Evolutionary conservation across 805 yeast species (phyloP), one percentile per base, ranked within the genome.

Genomic region (Barnettozyma botsteinii): DNA sequence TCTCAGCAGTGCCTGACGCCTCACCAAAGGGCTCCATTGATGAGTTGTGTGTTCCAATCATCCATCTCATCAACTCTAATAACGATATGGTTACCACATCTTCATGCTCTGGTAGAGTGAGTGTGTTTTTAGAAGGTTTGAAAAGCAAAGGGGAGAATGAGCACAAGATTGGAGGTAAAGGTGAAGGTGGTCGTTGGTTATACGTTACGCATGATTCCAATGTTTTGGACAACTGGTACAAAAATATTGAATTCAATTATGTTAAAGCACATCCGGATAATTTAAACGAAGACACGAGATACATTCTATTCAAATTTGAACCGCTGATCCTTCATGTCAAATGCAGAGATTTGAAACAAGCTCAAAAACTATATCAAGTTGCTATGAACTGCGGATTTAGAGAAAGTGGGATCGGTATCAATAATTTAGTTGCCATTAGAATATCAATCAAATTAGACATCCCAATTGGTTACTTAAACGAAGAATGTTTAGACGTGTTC

Each of bases 11-110:
- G 11, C 78, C 76, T 4, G 91, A 82, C 59, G 65, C 77, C n/a
- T 83, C 94, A 3, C 96, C 96, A 13, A 88, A 87, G 53, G 96
- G 96, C 1, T 72, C 86, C 3, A 79, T 86, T n/a, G 96, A 87
- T 60, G 76, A 64, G 35, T 64, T 73, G 17, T 81, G 94, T 51
- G 53, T 81, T 11, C 95, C 95, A 3, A 69, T 87, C 15, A 85
- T 87, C 45, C 60, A 75, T 13, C 56, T 79, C 13, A 81, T 87
- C 50, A 87, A 87, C 53, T 49, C 70, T 3, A 75, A 76, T 49
- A 52, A 61, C 0, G 77, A 81, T 47, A 72, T 83, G 77, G 93
- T 87, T 10, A 86, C 95, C 3, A 87, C 96, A 0, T 84, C 94
- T 1, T 81, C 93, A 14, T 87, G 96, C 49, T 85, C 95, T 0